Base-by-base conservation (phyloP, 1,139 yeast species). In the Yamadazyma mexicana region DNA sequence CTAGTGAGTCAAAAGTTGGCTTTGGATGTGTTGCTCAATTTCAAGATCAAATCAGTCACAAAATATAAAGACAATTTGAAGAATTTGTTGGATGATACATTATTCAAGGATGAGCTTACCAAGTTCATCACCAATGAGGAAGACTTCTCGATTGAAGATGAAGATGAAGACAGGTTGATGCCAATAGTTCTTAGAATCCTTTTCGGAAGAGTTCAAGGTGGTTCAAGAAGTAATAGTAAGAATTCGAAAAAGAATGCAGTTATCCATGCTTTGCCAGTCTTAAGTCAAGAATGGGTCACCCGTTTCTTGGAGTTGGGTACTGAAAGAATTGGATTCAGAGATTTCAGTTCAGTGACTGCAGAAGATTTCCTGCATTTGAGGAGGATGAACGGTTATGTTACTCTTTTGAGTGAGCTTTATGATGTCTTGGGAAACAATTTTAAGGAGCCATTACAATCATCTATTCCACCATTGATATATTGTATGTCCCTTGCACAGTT, bases 91-190 rank as follows among this genome's bases (percentile, higher is more conserved):
- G 96, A 91, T 56, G 96, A 89, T 47, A 77, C 87, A 1, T 68
- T 83, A 17, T 91, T 88, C 64, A 79, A 88, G 44, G 98, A 94
- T 59, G 97, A 91, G 59, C 66, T 91, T 26, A 68, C 87, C 24
- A 77, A 75, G 26, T 73, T 92, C 34, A 65, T 87, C 27, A 65
- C 77, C 5, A 48, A 49, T 25, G 79, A 73, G n/a, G 68, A 75
- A n/a, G 72, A 72, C 7, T 66, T 77, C 3, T 62, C 66, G 2
- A 71, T 89, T 37, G 89, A 85, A 48, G 71, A 68, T 11, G 70
- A 69, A 6, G 97, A 91, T 55, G 66, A 75, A 16, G 66, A 60
- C 1, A 59, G 49, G 0, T 70, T 92, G 5, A 77, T 89, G 76
- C 94, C 95, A 1, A 58, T 87, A 34, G 75, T 89, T 4, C 62